These are phyloP conservation scores for Cardamine chenopodiifolia DNA, from an alignment of 345 rosid genomes.

Conservation along the genomic window DNA sequence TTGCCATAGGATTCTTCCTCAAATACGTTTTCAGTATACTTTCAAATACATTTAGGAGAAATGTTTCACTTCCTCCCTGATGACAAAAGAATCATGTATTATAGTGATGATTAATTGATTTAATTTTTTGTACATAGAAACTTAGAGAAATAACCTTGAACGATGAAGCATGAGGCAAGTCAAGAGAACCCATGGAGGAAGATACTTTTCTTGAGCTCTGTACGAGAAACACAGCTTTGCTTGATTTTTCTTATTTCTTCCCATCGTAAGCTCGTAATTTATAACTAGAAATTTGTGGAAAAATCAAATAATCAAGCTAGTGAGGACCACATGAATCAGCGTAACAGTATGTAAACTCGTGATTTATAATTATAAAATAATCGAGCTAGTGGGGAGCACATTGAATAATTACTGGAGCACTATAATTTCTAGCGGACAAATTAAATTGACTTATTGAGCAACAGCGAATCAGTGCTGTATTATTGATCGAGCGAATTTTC, in stretches of 20 bases:
- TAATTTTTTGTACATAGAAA: not conserved
- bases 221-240: constrained; percentile 4
- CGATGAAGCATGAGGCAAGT: constrained; percentile 29
- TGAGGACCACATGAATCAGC: not conserved
- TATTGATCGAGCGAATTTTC: too few relatives aligned
- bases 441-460: too few relatives aligned
- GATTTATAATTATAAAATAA: too few relatives aligned
- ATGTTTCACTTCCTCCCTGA: constrained; percentile 56
- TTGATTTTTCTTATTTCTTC: not conserved
- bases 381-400: too few relatives aligned
- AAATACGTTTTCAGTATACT: constrained; percentile 68
- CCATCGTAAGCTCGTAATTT: not conserved
- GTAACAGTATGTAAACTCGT: too few relatives aligned
- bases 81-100: not conserved
- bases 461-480: too few relatives aligned
- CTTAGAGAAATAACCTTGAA: constrained; percentile 24
- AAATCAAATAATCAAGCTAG: not conserved
- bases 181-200: constrained; percentile 14
- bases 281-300: not conserved
- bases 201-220: not conserved
- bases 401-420: too few relatives aligned
- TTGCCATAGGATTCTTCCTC: constrained; percentile 74
- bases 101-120: not conserved
- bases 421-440: too few relatives aligned
- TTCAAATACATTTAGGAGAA: constrained; percentile 63